Conservation (phyloP, 2,329 filamentous ascomycete genomes). For the Trichothecium roseum region DNA sequence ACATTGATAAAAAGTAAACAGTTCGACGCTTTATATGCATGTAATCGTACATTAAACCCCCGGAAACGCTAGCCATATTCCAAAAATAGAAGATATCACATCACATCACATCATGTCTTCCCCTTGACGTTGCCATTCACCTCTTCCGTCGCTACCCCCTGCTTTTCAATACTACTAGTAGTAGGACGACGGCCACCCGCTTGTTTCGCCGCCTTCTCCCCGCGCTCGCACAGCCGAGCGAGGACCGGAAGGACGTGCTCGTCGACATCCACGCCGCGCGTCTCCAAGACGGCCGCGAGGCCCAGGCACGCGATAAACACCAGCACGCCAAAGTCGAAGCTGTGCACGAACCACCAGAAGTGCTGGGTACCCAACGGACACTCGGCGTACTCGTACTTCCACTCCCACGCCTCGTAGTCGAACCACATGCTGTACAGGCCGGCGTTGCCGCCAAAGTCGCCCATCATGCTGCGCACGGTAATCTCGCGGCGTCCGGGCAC, state of each 20-base stretch:
- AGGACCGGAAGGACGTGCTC: not conserved
- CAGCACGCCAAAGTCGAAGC: conserved; percentile 48
- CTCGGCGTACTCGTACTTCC: conserved; percentile 70
- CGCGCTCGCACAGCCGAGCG: not conserved
- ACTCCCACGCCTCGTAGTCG: conserved; percentile 59
- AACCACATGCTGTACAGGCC: conserved; percentile 87
- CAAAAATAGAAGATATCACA: too few relatives aligned
- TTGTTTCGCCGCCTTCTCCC: too few relatives aligned
- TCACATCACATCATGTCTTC: too few relatives aligned
- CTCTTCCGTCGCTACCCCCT: too few relatives aligned
- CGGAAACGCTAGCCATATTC: too few relatives aligned
- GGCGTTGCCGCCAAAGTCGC: conserved; percentile 84
- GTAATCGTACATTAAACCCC: too few relatives aligned
- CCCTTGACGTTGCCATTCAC: too few relatives aligned
- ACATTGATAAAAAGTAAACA: too few relatives aligned
- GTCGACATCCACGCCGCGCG: conserved; percentile 24
- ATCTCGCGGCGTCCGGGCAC: conserved; percentile 70
- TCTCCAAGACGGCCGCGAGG: conserved; percentile 13
- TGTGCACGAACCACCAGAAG: conserved; percentile 87
- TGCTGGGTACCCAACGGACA: conserved; percentile 80
- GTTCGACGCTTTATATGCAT: too few relatives aligned
- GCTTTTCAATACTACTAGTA: too few relatives aligned
- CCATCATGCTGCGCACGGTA: conserved; percentile 98
- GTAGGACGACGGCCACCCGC: too few relatives aligned
- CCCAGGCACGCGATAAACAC: conserved; percentile 15